These are phyloP conservation scores for Suhomyces anneliseae DNA, from an alignment of 1,139 yeast genomes.

Conservation along the genomic window DNA sequence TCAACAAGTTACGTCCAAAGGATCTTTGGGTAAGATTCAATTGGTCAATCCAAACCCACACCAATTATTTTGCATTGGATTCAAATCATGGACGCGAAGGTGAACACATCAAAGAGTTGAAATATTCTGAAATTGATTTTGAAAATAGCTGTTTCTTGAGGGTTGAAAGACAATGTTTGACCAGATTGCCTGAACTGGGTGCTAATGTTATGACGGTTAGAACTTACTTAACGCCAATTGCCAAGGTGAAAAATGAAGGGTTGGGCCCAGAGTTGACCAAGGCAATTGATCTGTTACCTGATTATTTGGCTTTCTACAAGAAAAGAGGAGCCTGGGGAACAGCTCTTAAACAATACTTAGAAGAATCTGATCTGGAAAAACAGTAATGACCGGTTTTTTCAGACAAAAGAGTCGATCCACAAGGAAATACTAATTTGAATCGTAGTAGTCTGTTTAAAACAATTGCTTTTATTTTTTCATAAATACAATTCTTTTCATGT, in stretches of 20 bases:
- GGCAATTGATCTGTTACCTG: slow-evolving; percentile 63
- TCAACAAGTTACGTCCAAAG: slow-evolving; percentile 34
- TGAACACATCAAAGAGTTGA: slow-evolving; percentile 23
- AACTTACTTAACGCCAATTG: slow-evolving; percentile 42
- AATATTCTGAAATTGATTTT: slow-evolving; percentile 35
- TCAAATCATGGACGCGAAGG: slow-evolving; percentile 38
- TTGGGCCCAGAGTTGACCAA: slow-evolving; percentile 45
- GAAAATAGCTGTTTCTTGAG: slow-evolving; percentile 38
- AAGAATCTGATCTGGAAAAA: no score
- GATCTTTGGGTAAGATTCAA: slow-evolving; percentile 44
- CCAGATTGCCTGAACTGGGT: slow-evolving; percentile 39
- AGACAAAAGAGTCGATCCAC: no score
- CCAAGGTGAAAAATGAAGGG: slow-evolving; percentile 37
- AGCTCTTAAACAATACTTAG: slow-evolving; percentile 52
- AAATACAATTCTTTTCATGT: neutral
- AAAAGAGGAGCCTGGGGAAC: slow-evolving; percentile 64
- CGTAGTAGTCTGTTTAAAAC: no score
- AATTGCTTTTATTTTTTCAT: neutral
- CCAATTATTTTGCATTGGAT: slow-evolving; percentile 26
- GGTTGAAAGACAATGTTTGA: slow-evolving; percentile 42
- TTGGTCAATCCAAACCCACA: slow-evolving; percentile 45
- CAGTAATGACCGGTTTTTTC: no score
- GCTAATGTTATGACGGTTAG: slow-evolving; percentile 44
- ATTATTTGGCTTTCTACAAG: slow-evolving; percentile 58
- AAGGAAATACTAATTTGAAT: no score